Conservation (phyloP, 768 basidiomycete species). For the Filobasidium wieringae region DNA sequence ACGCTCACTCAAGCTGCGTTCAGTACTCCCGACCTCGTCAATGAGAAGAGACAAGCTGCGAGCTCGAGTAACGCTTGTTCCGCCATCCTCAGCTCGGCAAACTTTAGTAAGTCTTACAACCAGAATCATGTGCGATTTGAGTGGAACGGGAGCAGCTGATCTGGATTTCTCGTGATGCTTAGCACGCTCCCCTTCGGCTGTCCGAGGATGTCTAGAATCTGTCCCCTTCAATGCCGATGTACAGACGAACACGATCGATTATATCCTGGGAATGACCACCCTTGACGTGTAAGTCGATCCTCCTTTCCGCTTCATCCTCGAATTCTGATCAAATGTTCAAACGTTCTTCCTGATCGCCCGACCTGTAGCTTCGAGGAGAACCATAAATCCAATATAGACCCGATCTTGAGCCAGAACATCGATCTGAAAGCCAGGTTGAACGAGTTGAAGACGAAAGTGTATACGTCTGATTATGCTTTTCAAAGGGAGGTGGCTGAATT, state of each 20-base stretch:
- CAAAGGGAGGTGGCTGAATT: constrained; percentile 12
- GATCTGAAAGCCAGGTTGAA: constrained; percentile 1
- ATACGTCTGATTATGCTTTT: constrained; percentile 18
- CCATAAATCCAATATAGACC: not conserved
- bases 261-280: constrained; percentile 11
- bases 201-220: constrained; percentile 9
- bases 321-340: not conserved
- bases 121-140: too few species aligned
- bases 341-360: constrained; percentile 5
- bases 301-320: constrained; percentile 7
- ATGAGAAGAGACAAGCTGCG: too few species aligned
- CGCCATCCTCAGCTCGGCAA: too few species aligned
- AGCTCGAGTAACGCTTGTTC: too few species aligned
- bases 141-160: too few species aligned
- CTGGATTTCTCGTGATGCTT: too few species aligned
- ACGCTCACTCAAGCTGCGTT: too few species aligned
- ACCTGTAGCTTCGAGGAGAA: constrained; percentile 9
- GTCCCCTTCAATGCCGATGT: constrained; percentile 11
- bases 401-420: not conserved
- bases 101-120: too few species aligned
- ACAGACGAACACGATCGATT: constrained; percentile 13
- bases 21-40: too few species aligned
- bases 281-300: constrained; percentile 6
- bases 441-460: constrained; percentile 14
- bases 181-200: not conserved